Percentiles rank a stretch among this genome's conserved stretches.
phyloP scores from a whole-genome alignment of 192 early-diverging fungal genomes.

The Backusella mclennaniae region DNA sequence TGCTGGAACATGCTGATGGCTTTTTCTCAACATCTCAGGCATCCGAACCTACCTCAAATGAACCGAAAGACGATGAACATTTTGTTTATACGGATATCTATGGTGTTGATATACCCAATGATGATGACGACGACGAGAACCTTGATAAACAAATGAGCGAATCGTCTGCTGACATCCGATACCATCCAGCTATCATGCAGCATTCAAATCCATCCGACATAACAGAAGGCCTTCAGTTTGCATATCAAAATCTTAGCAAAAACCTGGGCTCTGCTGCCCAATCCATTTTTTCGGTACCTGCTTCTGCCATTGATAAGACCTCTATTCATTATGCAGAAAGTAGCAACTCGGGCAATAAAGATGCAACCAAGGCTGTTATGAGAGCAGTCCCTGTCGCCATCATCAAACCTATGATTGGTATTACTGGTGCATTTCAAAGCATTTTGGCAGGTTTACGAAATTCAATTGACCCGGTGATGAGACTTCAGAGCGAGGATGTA shows the following conservation, averaged over 20 bases:
- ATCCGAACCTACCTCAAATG: not conserved
- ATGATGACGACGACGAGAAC: not conserved
- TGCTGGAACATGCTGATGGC: constrained; percentile 89
- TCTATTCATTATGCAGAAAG: constrained; percentile 66
- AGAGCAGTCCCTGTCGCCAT: constrained; percentile 87
- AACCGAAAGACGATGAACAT: not conserved
- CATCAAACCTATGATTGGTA: constrained; percentile 94
- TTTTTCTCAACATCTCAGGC: constrained; percentile 53
- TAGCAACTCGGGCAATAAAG: constrained; percentile 44
- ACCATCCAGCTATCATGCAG: not conserved
- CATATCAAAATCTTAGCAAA: constrained; percentile 74
- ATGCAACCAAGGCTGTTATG: constrained; percentile 58
- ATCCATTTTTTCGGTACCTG: constrained; percentile 88
- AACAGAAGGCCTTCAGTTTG: constrained; percentile 65
- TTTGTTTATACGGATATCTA: not conserved
- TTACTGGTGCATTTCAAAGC: constrained; percentile 90
- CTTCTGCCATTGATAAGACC: constrained; percentile 72
- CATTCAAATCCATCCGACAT: constrained; percentile 13
- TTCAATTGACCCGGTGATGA: constrained; percentile 80
- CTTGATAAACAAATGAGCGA: not conserved
- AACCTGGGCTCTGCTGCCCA: constrained; percentile 82
- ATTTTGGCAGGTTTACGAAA: constrained; percentile 89
- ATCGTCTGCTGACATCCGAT: not conserved
- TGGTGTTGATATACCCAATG: constrained; percentile 2
- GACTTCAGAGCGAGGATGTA: constrained; percentile 78